Conservation (phyloP, 2,329 filamentous ascomycete genomes). For the Aschersonia sp. region DNA sequence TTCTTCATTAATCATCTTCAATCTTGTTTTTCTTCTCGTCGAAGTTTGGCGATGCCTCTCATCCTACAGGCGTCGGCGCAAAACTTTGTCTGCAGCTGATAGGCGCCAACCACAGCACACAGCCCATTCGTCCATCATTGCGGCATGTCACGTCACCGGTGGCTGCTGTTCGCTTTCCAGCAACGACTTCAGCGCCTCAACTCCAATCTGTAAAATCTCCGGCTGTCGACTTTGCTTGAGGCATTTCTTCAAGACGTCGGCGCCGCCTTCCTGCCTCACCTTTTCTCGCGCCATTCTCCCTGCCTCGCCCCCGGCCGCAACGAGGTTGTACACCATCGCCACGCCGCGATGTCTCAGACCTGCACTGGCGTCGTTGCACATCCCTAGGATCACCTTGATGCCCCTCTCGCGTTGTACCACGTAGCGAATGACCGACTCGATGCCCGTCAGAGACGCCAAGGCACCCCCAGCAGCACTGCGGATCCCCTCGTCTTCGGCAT, state of each 20-base stretch:
- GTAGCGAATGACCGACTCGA: constrained; percentile 57
- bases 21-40: no score
- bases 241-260: constrained; percentile 54
- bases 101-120: not conserved
- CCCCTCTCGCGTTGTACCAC: constrained; percentile 60
- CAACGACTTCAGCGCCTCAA: constrained; percentile 58
- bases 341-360: constrained; percentile 58
- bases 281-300: constrained; percentile 46
- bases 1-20: no score
- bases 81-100: not conserved
- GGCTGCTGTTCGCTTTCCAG: constrained; percentile 22
- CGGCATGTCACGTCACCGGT: not conserved
- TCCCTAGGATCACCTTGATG: constrained; percentile 59
- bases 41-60: no score
- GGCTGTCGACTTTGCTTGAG: constrained; percentile 53
- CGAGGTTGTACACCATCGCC: constrained; percentile 61
- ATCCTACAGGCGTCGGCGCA: no score
- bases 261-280: constrained; percentile 46
- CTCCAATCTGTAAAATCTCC: constrained; percentile 56
- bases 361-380: constrained; percentile 62
- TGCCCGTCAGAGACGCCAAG: constrained; percentile 68
- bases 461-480: constrained; percentile 78
- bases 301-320: constrained; percentile 49
- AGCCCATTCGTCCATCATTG: not conserved
- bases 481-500: constrained; percentile 69